Conservation (phyloP, 176 grass and related monocot genomes). For the Eleusine coracana region DNA sequence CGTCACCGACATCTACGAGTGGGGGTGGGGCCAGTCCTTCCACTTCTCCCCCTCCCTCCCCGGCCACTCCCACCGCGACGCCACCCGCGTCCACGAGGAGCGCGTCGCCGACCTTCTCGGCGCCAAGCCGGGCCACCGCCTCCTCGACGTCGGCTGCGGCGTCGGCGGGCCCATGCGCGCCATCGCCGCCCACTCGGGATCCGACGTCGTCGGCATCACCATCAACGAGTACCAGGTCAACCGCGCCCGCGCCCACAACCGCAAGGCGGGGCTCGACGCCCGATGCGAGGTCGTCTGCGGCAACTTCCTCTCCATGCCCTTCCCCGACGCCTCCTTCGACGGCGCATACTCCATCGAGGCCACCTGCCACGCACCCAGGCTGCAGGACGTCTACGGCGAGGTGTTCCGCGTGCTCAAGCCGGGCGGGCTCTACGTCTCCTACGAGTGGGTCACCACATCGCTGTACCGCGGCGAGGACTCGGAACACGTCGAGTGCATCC, state of each 20-base stretch:
- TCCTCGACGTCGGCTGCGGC: conserved; percentile 89
- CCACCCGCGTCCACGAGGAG: conserved; percentile 89
- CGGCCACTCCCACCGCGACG: conserved; percentile 75
- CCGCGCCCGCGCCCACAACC: conserved; percentile 86
- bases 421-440: conserved; percentile 76
- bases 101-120: conserved; percentile 74
- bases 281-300: conserved; percentile 93
- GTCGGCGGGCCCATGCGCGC: conserved; percentile 98
- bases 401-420: conserved; percentile 90
- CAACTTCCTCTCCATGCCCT: conserved; percentile 97
- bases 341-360: conserved; percentile 98
- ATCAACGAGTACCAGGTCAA: conserved; percentile 99
- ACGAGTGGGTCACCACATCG: conserved; percentile 94
- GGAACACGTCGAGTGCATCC: conserved; percentile 79
- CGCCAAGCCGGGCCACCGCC: conserved; percentile 52
- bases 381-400: conserved; percentile 95
- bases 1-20: conserved; percentile 99
- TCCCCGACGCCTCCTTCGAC: conserved; percentile 79
- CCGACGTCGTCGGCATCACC: conserved; percentile 92
- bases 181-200: conserved; percentile 73
- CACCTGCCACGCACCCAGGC: conserved; percentile 92
- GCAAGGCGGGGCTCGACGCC: conserved; percentile 72
- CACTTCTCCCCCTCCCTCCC: conserved; percentile 90
- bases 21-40: conserved; percentile 98
- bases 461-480: conserved; percentile 74